Percentiles rank a stretch among this genome's conserved stretches.
phyloP scores from a whole-genome alignment of 202 grass and related monocot species.

The Tripidium arundinaceum region DNA sequence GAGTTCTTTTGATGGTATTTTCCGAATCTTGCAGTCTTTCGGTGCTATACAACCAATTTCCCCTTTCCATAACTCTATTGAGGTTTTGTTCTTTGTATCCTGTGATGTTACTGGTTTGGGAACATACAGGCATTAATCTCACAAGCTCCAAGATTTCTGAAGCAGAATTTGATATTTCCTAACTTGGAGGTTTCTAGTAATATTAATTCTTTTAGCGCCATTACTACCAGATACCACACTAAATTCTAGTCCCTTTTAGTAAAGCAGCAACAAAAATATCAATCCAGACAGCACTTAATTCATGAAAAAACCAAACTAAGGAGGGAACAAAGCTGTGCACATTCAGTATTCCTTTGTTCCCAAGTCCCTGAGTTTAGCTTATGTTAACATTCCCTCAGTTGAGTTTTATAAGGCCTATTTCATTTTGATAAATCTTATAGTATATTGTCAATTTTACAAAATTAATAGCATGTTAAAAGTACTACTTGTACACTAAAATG shows the following conservation, averaged over 20 bases:
- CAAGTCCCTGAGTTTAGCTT: neutral
- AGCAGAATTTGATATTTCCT: neutral
- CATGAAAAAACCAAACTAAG: neutral
- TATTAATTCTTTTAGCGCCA: neutral
- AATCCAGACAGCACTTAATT: neutral
- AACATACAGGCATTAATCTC: neutral
- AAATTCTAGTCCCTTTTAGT: neutral
- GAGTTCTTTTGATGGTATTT: too few species aligned
- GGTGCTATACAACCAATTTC: too few species aligned
- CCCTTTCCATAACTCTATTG: neutral
- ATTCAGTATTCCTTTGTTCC: neutral
- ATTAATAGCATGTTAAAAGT: too few species aligned
- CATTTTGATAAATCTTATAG: neutral
- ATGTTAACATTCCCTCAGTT: neutral
- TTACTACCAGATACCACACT: neutral
- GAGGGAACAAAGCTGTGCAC: neutral
- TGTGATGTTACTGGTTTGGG: neutral
- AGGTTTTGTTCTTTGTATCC: neutral
- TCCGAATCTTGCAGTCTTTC: too few species aligned
- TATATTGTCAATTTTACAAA: neutral
- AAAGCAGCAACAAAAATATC: too few species aligned
- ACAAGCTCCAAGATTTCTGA: neutral
- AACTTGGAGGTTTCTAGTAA: neutral
- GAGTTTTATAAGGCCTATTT: neutral
- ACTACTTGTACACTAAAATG: neutral